Evolutionary conservation across 108 stramenopile genomes (phyloP), one percentile per base, ranked within the genome.

Genomic region (Fragilaria radians): DNA sequence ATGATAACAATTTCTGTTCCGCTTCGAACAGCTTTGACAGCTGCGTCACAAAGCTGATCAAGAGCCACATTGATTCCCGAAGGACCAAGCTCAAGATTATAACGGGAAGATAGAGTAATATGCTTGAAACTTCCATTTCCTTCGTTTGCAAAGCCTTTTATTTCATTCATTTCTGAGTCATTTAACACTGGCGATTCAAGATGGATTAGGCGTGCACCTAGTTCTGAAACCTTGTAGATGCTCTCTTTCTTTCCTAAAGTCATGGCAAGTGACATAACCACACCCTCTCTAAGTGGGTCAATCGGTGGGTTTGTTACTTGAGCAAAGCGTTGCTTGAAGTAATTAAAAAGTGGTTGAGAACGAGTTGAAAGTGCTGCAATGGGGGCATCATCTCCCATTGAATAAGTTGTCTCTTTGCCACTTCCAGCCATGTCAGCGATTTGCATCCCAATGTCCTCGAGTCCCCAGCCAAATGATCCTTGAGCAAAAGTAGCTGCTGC

Each of bases 261-360:
- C 91, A 92, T 95, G 60, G 79, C 88, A 14, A 97, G 86, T 18
- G 91, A 91, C 97, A 98, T 98, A 53, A 97, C 96, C 59, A 91
- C 80, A 54, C 94, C 94, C 76, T 98, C 97, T 27, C 96, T 78
- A 18, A 98, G 79, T 7, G 97, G 96, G 63, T 98, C 97, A 63
- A 98, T 98, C 27, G 97, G 96, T 56, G 97, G 97, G 61, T 98
- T 98, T 42, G 97, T 98, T 23, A 98, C 97, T 76, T 97, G 89
- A 26, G 97, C 97, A 54, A 90, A 90, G 29, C 88, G 86, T 77
- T 98, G 97, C 76, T 98, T 97, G 78, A 98, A 97, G 73, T 98
- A 98, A 74, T 96, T 95, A 81, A 88, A 96, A 29, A 89, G 66
- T 27, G 74, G 70, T 58, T 98, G 96, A 32, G 95, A 88, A 26